Evolutionary conservation across 2,329 filamentous ascomycete species (phyloP), one percentile per base, ranked within the genome.

Genomic region (Alternaria infectoria): DNA sequence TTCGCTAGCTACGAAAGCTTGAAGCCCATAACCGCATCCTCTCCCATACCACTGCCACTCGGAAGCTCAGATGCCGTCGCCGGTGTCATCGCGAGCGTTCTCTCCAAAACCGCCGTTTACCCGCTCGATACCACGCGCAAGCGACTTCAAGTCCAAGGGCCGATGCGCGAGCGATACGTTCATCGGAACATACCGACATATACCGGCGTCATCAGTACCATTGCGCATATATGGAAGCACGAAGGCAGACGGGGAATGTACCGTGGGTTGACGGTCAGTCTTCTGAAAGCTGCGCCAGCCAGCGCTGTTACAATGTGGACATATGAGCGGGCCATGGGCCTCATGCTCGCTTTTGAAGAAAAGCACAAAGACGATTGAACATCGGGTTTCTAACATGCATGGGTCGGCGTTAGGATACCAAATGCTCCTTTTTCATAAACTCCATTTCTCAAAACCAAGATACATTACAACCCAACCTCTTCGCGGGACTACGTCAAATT

Each of bases 221-320:
- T 97, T 65, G 78, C 78, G 59, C 82, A 85, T 65, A 97, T 98
- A 62, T 72, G 94, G 61, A 83, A 80, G 57, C 86, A 84, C 9
- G 94, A 98, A 79, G 94, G 96, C 0, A 72, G 89, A 46, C 86
- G 92, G 59, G 94, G 95, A 0, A 78, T 98, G 71, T 99, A 98
- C 79, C 87, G 94, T 57, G 96, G 96, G 0, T 82, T 99, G 77
- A 91, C 90, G 1, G 93, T 98, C 59, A 95, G 93, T 78, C 81
- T 99, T 76, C 79, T 98, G 70, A 99, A 99, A 84, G 93, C 95
- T 30, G 96, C 95, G 21, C 96, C 96, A n/a, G 89, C 92, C 26
- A 96, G 92, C 78, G 93, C 94, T 7, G 88, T 97, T 30, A 97
- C 94, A 0, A 92, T 97, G 85, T 97, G 93, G 93, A 96, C 93